These are phyloP conservation scores for Leccinum boreale DNA, from an alignment of 768 basidiomycete genomes.

Conservation along the genomic window DNA sequence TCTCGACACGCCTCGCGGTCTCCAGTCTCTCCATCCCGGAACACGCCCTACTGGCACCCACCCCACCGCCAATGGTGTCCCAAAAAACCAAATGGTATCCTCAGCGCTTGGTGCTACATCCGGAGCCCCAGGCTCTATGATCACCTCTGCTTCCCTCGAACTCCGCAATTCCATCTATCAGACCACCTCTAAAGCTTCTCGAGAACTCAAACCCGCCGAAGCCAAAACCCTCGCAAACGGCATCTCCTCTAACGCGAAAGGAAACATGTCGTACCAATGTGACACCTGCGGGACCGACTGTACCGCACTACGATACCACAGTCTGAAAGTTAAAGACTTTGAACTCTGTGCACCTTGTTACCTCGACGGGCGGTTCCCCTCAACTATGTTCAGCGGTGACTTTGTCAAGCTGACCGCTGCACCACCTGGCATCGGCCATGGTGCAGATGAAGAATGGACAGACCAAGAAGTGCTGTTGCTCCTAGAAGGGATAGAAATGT, in stretches of 20 bases:
- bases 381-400: slow-evolving; percentile 93
- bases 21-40: slow-evolving; percentile 89
- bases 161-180: slow-evolving; percentile 86
- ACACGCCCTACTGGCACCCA: slow-evolving; percentile 53
- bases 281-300: slow-evolving; percentile 97
- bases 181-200: slow-evolving; percentile 80
- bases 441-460: slow-evolving; percentile 71
- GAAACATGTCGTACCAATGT: slow-evolving; percentile 66
- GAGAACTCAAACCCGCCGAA: slow-evolving; percentile 62
- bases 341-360: slow-evolving; percentile 92
- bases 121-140: slow-evolving; percentile 13
- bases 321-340: slow-evolving; percentile 87
- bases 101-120: slow-evolving; percentile 7
- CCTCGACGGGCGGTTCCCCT: slow-evolving; percentile 94
- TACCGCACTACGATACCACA: slow-evolving; percentile 84
- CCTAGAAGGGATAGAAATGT: slow-evolving; percentile 98
- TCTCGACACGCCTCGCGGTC: slow-evolving; percentile 92
- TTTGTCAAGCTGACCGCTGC: slow-evolving; percentile 78
- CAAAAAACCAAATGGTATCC: slow-evolving; percentile 33
- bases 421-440: slow-evolving; percentile 31
- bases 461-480: slow-evolving; percentile 87
- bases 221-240: slow-evolving; percentile 61
- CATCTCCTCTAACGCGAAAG: slow-evolving; percentile 43
- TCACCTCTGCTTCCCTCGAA: slow-evolving; percentile 72
- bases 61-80: slow-evolving; percentile 47